phyloP scores from a whole-genome alignment of 2,329 filamentous ascomycete species.

The Microdochium paspali region DNA sequence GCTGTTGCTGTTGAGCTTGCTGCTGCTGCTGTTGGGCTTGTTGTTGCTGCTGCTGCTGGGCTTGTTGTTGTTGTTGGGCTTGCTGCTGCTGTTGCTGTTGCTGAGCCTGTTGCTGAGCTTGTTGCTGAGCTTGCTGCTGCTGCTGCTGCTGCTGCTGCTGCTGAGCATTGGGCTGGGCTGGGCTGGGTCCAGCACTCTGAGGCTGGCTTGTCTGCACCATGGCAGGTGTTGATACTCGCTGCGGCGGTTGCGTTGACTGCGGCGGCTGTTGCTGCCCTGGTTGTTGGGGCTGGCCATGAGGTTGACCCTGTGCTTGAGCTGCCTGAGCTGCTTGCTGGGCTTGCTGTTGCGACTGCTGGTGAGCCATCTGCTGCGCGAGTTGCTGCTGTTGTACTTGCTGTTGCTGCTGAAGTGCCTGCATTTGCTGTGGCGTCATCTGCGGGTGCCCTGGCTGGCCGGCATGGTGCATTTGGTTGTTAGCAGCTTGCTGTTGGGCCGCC shows the following conservation, averaged over 20 bases:
- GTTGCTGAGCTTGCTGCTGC: slow-evolving; percentile 24
- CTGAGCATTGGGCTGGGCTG: slow-evolving; percentile 22
- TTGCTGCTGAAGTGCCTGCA: slow-evolving; percentile 27
- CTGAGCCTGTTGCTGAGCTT: slow-evolving; percentile 14
- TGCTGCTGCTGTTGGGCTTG: slow-evolving; percentile 23
- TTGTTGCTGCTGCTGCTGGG: slow-evolving; percentile 20
- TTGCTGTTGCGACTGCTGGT: slow-evolving; percentile 24
- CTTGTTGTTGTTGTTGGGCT: slow-evolving; percentile 23
- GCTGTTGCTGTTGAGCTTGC: slow-evolving; percentile 14
- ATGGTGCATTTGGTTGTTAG: slow-evolving; percentile 30
- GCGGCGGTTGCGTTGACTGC: slow-evolving; percentile 12
- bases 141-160: slow-evolving; percentile 12
- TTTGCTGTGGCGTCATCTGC: slow-evolving; percentile 29
- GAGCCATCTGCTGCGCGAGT: slow-evolving; percentile 20
- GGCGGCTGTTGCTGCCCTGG: slow-evolving; percentile 23
- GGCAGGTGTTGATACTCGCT: slow-evolving; percentile 16
- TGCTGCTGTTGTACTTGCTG: slow-evolving; percentile 24
- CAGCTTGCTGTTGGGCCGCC: slow-evolving; percentile 28
- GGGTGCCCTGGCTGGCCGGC: slow-evolving; percentile 21
- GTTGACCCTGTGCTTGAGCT: slow-evolving; percentile 20
- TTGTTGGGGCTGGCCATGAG: slow-evolving; percentile 24
- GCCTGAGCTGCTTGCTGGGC: slow-evolving; percentile 15
- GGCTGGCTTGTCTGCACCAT: slow-evolving; percentile 26
- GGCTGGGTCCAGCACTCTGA: slow-evolving; percentile 18
- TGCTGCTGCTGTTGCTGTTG: slow-evolving; percentile 12